Conservation (phyloP, 352 stramenopile species). For the Pythium volutum region DNA sequence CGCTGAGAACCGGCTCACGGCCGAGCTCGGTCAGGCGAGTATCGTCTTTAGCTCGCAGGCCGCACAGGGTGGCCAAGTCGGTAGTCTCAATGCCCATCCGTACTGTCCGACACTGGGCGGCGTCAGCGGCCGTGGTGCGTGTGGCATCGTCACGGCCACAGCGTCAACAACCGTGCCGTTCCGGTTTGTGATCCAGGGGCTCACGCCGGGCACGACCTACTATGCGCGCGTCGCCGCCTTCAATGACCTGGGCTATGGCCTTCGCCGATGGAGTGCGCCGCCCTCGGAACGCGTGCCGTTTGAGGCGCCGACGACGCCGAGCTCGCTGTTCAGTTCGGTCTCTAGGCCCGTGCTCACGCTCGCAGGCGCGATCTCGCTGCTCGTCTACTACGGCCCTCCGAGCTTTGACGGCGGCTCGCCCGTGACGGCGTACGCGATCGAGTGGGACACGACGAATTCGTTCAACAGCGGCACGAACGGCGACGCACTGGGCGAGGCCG, state of each 20-base stretch:
- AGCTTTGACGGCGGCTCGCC: slow-evolving; percentile 83
- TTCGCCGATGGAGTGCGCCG: slow-evolving; percentile 55
- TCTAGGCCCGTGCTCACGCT: slow-evolving; percentile 66
- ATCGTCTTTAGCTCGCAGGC: slow-evolving; percentile 34
- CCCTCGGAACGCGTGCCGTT: slow-evolving; percentile 61
- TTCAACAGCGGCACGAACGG: slow-evolving; percentile 76
- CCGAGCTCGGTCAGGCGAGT: slow-evolving; percentile 33
- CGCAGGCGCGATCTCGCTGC: slow-evolving; percentile 59
- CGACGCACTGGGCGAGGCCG: slow-evolving; percentile 43
- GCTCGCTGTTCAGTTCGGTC: slow-evolving; percentile 60
- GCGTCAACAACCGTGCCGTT: slow-evolving; percentile 31
- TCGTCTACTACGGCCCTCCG: slow-evolving; percentile 78
- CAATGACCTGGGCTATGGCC: slow-evolving; percentile 60
- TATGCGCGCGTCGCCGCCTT: slow-evolving; percentile 69
- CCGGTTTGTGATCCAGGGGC: slow-evolving; percentile 48
- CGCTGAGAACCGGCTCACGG: slow-evolving; percentile 42
- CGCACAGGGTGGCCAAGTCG: slow-evolving; percentile 25
- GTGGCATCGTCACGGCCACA: slow-evolving; percentile 33
- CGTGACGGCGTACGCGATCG: slow-evolving; percentile 89
- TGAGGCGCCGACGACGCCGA: slow-evolving; percentile 43
- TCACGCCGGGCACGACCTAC: slow-evolving; percentile 59
- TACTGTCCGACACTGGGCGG: slow-evolving; percentile 53
- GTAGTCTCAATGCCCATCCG: slow-evolving; percentile 34
- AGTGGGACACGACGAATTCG: slow-evolving; percentile 79
- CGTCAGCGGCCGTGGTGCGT: slow-evolving; percentile 33